Evolutionary conservation across 371 early-diverging fungal genomes (phyloP), one percentile per base, ranked within the genome.

Genomic region (Syncephalastrum sp.): DNA sequence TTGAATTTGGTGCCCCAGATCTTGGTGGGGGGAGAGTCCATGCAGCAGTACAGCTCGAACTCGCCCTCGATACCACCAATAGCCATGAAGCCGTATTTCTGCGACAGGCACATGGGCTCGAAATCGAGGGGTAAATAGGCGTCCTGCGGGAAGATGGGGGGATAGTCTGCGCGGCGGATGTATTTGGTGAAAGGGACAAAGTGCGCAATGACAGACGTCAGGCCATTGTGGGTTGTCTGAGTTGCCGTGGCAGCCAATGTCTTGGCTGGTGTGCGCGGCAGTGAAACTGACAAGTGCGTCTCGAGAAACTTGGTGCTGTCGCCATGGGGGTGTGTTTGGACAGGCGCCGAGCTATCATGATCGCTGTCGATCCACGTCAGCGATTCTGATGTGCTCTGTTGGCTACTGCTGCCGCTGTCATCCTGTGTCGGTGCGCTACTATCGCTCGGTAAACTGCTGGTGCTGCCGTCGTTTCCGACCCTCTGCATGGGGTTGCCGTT

Each of bases 41-140:
- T 70, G 47, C 77, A 80, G 46, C 85, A 84, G 45, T 77, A 79
- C 15, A 81, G 66, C 33, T 72, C 70, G 19, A 82, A 66, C 41
- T 67, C 72, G 5, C 82, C 81, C 42, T 76, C 74, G 4, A 69
- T 27, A 3, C 79, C 72, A 43, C 85, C 85, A 29, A 80, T 70
- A 6, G 74, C 82, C 64, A 84, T 72, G 53, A 79, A 84, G 7
- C 85, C 85, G 43, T 77, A 82, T 29, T 72, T 73, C 43, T 77
- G 74, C 5, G 76, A 77, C 23, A 84, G 33, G 49, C 85, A 82
- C 33, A 82, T 49, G 1, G 77, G 73, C 15, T 76, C 75, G 62
- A 72, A 74, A 5, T 59, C 62, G 3, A 75, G 45, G 7, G 67
- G 27, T 12, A 74, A 29, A 42, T 74, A 65, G 13, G 81, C 47